Conservation (phyloP, 257 asterid genomes). For the Linderniella brevidens region DNA sequence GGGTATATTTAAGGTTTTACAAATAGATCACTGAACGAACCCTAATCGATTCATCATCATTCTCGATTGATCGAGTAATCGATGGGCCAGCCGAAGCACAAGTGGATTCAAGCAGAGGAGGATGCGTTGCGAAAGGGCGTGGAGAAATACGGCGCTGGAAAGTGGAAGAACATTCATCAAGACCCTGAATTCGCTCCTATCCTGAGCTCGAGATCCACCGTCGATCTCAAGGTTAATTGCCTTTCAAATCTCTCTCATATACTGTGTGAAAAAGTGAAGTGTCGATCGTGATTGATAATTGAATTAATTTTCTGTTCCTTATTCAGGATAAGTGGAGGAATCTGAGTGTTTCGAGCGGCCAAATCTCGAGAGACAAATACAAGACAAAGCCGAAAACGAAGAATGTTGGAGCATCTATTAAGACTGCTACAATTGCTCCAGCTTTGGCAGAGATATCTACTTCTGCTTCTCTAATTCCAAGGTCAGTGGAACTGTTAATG, state of each 20-base stretch:
- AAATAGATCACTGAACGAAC: too few relatives aligned
- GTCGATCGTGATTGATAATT: neutral
- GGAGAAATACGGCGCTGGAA: constrained; percentile 59
- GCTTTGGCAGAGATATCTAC: constrained; percentile 21
- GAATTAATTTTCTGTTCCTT: constrained; percentile 1
- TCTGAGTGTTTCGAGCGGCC: constrained; percentile 60
- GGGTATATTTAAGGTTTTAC: too few relatives aligned
- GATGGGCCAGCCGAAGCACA: constrained; percentile 69
- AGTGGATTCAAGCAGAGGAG: constrained; percentile 59
- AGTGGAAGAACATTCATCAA: constrained; percentile 54
- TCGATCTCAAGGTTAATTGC: constrained; percentile 54
- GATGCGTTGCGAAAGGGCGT: constrained; percentile 60
- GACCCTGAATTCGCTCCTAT: constrained; percentile 52
- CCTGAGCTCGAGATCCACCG: constrained; percentile 47
- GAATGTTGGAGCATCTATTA: too few relatives aligned
- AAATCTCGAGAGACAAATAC: constrained; percentile 45
- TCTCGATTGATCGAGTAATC: neutral
- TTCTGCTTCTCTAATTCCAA: constrained; percentile 24
- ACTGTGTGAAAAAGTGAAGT: neutral
- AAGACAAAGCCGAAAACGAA: constrained; percentile 34
- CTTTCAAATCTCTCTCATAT: neutral
- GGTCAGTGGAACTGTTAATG: constrained; percentile 31
- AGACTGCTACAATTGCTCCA: constrained; percentile 26
- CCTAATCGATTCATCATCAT: too few relatives aligned
- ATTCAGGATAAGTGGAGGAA: constrained; percentile 87